These are phyloP conservation scores for Chloromonas sp. DNA, from an alignment of 163 green algal genomes.

Conservation along the genomic window DNA sequence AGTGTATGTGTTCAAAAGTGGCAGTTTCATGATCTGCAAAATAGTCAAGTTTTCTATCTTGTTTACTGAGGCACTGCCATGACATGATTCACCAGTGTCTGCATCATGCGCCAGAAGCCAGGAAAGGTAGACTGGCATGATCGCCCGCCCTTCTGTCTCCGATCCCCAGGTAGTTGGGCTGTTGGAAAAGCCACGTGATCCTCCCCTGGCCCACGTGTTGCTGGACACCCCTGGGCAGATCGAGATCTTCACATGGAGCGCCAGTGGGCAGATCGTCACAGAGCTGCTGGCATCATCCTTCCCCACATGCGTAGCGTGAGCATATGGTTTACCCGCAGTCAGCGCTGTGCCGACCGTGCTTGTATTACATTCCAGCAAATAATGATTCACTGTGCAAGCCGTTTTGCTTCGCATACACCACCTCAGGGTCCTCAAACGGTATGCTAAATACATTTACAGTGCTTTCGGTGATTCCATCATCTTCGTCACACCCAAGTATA, in stretches of 20 bases:
- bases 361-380: not conserved
- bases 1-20: no score
- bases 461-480: no score
- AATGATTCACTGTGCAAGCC: not conserved
- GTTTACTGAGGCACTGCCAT: no score
- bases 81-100: no score
- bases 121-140: not conserved
- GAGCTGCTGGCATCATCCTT: constrained; percentile 84
- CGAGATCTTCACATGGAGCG: constrained; percentile 98
- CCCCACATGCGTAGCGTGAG: constrained; percentile 69
- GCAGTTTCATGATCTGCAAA: no score
- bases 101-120: not conserved
- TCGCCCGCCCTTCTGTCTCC: not conserved
- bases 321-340: no score
- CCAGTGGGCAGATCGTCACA: constrained; percentile 79
- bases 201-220: constrained; percentile 75
- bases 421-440: not conserved
- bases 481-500: no score
- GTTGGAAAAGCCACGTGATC: constrained; percentile 68
- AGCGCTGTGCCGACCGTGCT: no score
- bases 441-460: not conserved
- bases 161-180: constrained; percentile 68
- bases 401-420: not conserved
- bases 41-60: no score
- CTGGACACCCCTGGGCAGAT: constrained; percentile 96